Conservation (phyloP, 176 grass and related monocot species). For the Aegilops bicornis region DNA sequence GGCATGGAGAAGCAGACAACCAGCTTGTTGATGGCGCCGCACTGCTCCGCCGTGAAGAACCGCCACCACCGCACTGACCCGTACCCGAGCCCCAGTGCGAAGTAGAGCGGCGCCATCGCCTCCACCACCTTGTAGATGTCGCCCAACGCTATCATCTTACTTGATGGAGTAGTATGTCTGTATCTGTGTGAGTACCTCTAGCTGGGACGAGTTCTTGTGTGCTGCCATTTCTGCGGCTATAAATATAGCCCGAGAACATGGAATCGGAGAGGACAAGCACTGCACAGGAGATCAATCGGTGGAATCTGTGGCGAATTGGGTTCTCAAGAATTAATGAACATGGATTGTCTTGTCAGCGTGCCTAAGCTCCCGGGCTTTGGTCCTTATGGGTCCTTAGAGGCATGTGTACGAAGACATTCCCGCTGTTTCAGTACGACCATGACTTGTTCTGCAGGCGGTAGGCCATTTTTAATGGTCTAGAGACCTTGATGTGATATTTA, state of each 20-base stretch:
- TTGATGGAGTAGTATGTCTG: neutral
- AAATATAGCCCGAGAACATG: neutral
- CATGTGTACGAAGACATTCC: too few species aligned
- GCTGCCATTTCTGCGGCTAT: neutral
- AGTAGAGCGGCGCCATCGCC: conserved; percentile 73
- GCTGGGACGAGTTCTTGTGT: neutral
- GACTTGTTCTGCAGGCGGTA: too few species aligned
- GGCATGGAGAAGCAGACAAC: conserved; percentile 62
- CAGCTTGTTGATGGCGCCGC: conserved; percentile 50
- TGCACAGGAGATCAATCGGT: neutral
- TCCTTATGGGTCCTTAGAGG: too few species aligned
- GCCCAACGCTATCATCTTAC: conserved; percentile 45
- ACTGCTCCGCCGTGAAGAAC: conserved; percentile 61
- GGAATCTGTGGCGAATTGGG: neutral
- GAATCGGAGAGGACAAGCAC: neutral
- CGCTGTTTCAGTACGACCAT: too few species aligned
- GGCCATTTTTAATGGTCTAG: too few species aligned
- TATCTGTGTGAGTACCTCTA: too few species aligned
- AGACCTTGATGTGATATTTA: too few species aligned
- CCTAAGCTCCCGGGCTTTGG: too few species aligned
- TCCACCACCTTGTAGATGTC: conserved; percentile 56
- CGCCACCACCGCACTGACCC: conserved; percentile 58
- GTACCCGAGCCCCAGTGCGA: conserved; percentile 51
- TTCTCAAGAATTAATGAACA: neutral
- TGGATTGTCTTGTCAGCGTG: too few species aligned